Percentiles rank a stretch among this genome's conserved stretches.
Conservation (phyloP, 805 yeast species). For the Ogataea naganishii region DNA sequence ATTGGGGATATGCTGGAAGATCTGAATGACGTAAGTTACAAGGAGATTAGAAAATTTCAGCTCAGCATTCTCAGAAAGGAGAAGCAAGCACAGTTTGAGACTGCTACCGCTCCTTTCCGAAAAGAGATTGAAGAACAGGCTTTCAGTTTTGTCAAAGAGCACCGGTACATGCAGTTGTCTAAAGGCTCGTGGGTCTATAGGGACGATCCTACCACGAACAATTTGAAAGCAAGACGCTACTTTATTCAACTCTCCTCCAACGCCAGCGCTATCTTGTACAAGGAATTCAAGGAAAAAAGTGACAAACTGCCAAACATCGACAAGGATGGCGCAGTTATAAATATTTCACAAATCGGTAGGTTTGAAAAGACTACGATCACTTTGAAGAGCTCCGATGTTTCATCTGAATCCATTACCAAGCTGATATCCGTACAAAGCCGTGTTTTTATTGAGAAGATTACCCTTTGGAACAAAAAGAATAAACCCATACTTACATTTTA, state of each 20-base stretch:
- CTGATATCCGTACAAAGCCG: conserved; percentile 1
- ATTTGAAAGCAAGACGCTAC: conserved; percentile 31
- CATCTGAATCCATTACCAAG: background rate
- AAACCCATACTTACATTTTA: conserved; percentile 47
- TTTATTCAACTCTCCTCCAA: conserved; percentile 62
- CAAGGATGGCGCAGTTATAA: conserved; percentile 44
- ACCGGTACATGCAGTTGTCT: conserved; percentile 60
- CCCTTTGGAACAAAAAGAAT: conserved; percentile 33
- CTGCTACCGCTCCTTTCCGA: conserved; percentile 39
- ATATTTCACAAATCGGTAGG: conserved; percentile 39
- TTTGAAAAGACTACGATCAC: conserved; percentile 27
- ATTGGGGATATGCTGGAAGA: conserved; percentile 38
- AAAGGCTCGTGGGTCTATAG: conserved; percentile 78
- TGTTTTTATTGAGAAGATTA: conserved; percentile 46
- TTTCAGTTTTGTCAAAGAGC: conserved; percentile 64
- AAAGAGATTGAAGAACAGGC: conserved; percentile 46
- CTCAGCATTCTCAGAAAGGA: conserved; percentile 29
- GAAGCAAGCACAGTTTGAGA: conserved; percentile 35
- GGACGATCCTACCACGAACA: conserved; percentile 34
- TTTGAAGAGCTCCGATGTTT: conserved; percentile 1
- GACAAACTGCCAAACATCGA: conserved; percentile 47
- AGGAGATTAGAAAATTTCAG: conserved; percentile 47
- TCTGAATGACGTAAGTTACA: conserved; percentile 34
- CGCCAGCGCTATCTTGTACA: conserved; percentile 49
- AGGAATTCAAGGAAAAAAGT: conserved; percentile 44